Base-by-base conservation (phyloP, 2,329 filamentous ascomycete species). In the Fusarium dimerum region DNA sequence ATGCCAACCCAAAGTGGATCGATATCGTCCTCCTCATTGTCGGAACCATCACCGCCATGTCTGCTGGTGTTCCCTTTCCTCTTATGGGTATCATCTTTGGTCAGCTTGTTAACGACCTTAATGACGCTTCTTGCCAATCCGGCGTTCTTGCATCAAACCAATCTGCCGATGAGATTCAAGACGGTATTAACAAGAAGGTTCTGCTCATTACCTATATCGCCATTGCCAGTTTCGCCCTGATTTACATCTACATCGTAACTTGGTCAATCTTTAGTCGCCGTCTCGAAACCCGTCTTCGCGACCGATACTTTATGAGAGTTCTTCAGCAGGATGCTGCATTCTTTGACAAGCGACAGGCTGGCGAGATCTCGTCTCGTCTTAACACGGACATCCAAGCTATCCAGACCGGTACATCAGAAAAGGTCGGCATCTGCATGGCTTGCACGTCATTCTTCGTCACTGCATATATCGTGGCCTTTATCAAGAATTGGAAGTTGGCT, bases 351-450 rank as follows among this genome's bases (percentile, higher is more conserved):
- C 74, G 85, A 10, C 79, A 82, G 43, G 78, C 84, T 1, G 85
- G 85, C 15, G 83, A 88, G 66, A 80, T 88, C 12, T 78, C 82
- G 2, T 81, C 83, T 9, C 77, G 86, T 16, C 78, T 90, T 41
- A 85, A 85, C 63, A 77, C 78, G 48, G 86, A 89, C 61, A 85
- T 89, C 34, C 80, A 85, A 52, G 80, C 82, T 1, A 83, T 90
- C 47, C 86, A 87, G 62, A 79, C 80, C 0, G 87, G 87, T 13
- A 88, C 86, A 0, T 85, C 83, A 2, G 87, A 89, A 68, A 90
- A 90, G 66, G 85, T 88, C 15, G 86, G 86, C 47, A 81, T 88
- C 34, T 79, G 81, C 57, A 75, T 89, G 5, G 78, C 80, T 20
- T 84, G 79, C 46, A 68, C 82, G 10, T 83, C 83, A 2, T 89